A percentile compares a stretch with the other conserved stretches of the same genome.
Evolutionary conservation across 1,139 yeast genomes (phyloP).

Genomic region (Sugiyamaella neomexicana): DNA sequence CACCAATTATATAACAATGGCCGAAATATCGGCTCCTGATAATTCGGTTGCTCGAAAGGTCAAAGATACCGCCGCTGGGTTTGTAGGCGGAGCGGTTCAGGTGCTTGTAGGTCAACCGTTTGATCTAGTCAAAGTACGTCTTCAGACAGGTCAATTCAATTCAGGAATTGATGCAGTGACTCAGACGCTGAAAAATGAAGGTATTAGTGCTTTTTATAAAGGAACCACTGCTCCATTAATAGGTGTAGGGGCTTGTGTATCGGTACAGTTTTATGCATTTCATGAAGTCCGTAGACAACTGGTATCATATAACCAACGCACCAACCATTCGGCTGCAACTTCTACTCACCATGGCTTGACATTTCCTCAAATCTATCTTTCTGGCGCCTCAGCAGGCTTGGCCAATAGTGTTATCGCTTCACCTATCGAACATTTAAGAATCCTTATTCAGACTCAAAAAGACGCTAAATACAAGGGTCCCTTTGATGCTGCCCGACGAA

Average conservation of each 20-base stretch:
- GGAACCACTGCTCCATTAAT: constrained; percentile 52
- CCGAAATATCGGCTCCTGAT: constrained; percentile 38
- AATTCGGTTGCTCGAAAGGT: constrained; percentile 55
- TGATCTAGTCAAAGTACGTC: constrained; percentile 64
- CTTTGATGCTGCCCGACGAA: constrained; percentile 50
- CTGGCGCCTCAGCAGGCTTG: constrained; percentile 79
- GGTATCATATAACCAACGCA: constrained; percentile 30
- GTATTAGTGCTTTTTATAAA: constrained; percentile 59
- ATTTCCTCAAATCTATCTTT: constrained; percentile 61
- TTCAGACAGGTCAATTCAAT: constrained; percentile 55
- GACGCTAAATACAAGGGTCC: constrained; percentile 47
- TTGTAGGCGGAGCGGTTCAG: constrained; percentile 62
- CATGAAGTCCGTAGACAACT: constrained; percentile 72
- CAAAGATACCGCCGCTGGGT: constrained; percentile 56
- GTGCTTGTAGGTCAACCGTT: constrained; percentile 76
- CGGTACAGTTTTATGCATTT: constrained; percentile 73
- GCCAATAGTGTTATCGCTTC: constrained; percentile 70
- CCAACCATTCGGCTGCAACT: constrained; percentile 25
- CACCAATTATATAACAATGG: neutral
- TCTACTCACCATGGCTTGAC: constrained; percentile 38
- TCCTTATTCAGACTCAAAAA: constrained; percentile 62
- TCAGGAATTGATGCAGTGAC: constrained; percentile 56
- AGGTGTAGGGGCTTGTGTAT: constrained; percentile 70
- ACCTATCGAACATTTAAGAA: constrained; percentile 76
- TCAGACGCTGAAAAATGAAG: constrained; percentile 60